Evolutionary conservation across 2,329 filamentous ascomycete species (phyloP).

Genomic region (Hypoxylon sp.): DNA sequence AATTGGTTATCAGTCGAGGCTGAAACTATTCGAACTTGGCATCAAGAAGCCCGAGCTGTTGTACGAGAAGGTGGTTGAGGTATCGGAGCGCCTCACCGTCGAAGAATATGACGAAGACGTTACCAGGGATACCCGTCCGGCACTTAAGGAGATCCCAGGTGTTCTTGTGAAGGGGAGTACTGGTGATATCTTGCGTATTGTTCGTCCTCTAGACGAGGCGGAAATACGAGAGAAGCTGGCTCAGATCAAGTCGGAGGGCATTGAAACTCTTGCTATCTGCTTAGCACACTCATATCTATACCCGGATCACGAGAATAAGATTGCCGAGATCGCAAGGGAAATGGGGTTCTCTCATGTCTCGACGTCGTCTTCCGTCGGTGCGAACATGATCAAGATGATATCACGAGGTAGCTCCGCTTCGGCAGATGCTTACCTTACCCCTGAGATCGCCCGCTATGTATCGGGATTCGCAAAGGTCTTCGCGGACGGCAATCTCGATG

Average conservation of each 20-base stretch:
- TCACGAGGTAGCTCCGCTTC: conserved; percentile 35
- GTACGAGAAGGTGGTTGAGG: conserved; percentile 37
- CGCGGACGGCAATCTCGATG: conserved; percentile 27
- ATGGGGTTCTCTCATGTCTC: conserved; percentile 36
- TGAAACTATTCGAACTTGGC: conserved; percentile 38
- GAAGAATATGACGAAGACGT: conserved; percentile 36
- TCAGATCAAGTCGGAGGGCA: conserved; percentile 24
- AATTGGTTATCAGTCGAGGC: conserved; percentile 40
- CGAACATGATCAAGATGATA: conserved; percentile 39
- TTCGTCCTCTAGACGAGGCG: conserved; percentile 28
- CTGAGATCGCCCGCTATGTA: conserved; percentile 35
- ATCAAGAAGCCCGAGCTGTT: conserved; percentile 36
- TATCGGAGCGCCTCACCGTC: conserved; percentile 39
- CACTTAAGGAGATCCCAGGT: conserved; percentile 29
- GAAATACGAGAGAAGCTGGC: conserved; percentile 18
- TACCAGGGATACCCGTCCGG: conserved; percentile 22
- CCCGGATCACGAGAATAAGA: conserved; percentile 68
- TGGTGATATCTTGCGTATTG: conserved; percentile 34
- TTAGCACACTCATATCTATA: conserved; percentile 73
- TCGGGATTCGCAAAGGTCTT: conserved; percentile 35
- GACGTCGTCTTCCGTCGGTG: conserved; percentile 33
- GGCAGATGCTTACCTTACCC: conserved; percentile 39
- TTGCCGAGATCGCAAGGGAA: conserved; percentile 65
- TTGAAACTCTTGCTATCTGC: conserved; percentile 26
- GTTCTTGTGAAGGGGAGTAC: conserved; percentile 29